Conservation (phyloP, 2,329 filamentous ascomycete genomes). For the Clarireedia hainanense region DNA sequence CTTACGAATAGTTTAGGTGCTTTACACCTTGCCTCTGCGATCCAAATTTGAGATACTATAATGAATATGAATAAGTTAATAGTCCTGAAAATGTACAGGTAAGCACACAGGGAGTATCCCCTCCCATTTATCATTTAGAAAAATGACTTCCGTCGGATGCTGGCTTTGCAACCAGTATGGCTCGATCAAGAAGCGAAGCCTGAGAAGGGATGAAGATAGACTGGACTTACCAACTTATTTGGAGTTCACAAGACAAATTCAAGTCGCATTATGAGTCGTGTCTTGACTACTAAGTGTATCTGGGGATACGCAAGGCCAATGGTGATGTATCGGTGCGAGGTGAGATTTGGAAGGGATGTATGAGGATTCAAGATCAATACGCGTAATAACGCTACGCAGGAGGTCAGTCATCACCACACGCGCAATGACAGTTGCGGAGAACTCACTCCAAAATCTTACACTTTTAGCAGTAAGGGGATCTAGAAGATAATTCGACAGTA, state of each 20-base stretch:
- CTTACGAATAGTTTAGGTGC: background rate
- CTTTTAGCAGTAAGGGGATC: slow-evolving; percentile 1
- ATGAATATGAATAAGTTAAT: slow-evolving; percentile 4
- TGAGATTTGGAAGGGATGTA: background rate
- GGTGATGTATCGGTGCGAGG: slow-evolving; percentile 16
- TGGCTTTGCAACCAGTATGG: slow-evolving; percentile 11
- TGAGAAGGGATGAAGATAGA: slow-evolving; percentile 12
- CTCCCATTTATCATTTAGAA: slow-evolving; percentile 18
- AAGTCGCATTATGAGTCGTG: slow-evolving; percentile 19
- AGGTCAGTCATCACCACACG: slow-evolving; percentile 1
- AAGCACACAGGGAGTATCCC: slow-evolving; percentile 12
- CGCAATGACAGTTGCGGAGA: background rate
- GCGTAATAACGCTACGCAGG: background rate
- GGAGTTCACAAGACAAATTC: slow-evolving; percentile 15
- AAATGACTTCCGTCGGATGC: slow-evolving; percentile 1
- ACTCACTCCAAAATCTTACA: slow-evolving; percentile 3
- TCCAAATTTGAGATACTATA: background rate
- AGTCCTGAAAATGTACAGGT: slow-evolving; percentile 9
- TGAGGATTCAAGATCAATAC: background rate
- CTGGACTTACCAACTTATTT: slow-evolving; percentile 18
- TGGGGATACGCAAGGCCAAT: slow-evolving; percentile 12
- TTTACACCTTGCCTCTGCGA: background rate
- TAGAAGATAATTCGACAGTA: background rate
- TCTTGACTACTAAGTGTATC: background rate
- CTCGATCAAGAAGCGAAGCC: background rate